phyloP scores from a whole-genome alignment of 2,329 filamentous ascomycete species.

The Ophiostoma himal-ulmi region DNA sequence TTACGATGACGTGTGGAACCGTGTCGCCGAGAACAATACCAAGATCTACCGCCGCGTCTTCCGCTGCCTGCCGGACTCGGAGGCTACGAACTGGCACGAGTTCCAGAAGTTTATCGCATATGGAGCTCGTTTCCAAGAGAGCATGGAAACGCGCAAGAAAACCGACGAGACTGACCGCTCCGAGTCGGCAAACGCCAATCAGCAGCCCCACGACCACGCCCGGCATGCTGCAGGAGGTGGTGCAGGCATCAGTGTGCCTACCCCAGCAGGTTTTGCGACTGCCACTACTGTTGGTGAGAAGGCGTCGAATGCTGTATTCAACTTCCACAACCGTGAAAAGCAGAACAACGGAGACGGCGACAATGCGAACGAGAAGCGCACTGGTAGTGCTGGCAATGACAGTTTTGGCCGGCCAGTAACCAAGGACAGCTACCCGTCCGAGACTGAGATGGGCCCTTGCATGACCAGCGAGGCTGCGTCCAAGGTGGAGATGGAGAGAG shows the following conservation, averaged over 20 bases:
- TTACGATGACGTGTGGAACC: conserved; percentile 81
- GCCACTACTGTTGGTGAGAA: conserved; percentile 37
- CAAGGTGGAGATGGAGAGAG: conserved; percentile 31
- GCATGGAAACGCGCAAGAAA: conserved; percentile 52
- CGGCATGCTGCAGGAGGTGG: conserved; percentile 26
- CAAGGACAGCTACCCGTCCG: conserved; percentile 28
- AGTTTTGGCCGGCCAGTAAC: conserved; percentile 14
- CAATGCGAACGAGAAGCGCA: conserved; percentile 17
- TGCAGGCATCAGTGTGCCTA: conserved; percentile 41
- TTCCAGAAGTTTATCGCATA: conserved; percentile 83
- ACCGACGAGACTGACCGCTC: conserved; percentile 42
- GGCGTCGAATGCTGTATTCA: conserved; percentile 27
- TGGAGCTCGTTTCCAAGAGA: conserved; percentile 67
- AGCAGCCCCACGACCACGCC: conserved; percentile 27
- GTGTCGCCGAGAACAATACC: conserved; percentile 88
- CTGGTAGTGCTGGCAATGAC: conserved; percentile 9
- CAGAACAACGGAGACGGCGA: conserved; percentile 26
- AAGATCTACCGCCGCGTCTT: conserved; percentile 91
- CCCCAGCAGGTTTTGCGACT: conserved; percentile 33
- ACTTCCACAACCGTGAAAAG: background rate
- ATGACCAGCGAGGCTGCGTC: conserved; percentile 23
- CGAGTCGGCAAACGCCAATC: conserved; percentile 14
- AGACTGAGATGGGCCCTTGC: conserved; percentile 28
- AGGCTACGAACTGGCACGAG: conserved; percentile 87
- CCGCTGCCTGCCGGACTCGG: conserved; percentile 92